A percentile compares a stretch with the other conserved stretches of the same genome.
phyloP scores from a whole-genome alignment of 2,329 filamentous ascomycete species.

The Biscogniauxia marginata region DNA sequence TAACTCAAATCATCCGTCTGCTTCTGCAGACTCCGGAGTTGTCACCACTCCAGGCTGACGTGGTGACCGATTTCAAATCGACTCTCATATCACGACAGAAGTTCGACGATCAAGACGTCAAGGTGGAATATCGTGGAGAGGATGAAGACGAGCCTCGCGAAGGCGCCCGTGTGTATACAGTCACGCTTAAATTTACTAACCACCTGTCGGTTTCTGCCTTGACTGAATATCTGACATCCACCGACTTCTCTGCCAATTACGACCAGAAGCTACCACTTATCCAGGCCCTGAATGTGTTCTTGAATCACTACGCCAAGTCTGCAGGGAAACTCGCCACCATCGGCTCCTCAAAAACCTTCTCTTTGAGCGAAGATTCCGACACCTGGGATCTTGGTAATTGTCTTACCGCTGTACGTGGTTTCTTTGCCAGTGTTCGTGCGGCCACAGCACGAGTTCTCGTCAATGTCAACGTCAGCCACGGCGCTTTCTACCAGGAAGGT shows the following conservation, averaged over 20 bases:
- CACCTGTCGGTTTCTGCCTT: constrained; percentile 24
- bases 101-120: constrained; percentile 12
- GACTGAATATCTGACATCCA: constrained; percentile 28
- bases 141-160: constrained; percentile 4
- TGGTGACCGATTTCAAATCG: constrained; percentile 36
- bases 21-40: constrained; percentile 3
- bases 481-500: constrained; percentile 31
- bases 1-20: constrained; percentile 6
- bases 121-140: constrained; percentile 21
- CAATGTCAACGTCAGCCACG: constrained; percentile 37
- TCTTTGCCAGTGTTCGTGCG: constrained; percentile 34
- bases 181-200: constrained; percentile 25
- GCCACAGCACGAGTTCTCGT: constrained; percentile 36
- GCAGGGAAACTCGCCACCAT: constrained; percentile 24
- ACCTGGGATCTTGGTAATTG: constrained; percentile 25
- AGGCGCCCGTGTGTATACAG: constrained; percentile 13
- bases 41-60: constrained; percentile 1
- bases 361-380: constrained; percentile 5
- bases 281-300: constrained; percentile 24
- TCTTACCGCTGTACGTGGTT: constrained; percentile 33
- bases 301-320: constrained; percentile 35
- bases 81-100: constrained; percentile 30
- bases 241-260: constrained; percentile 17
- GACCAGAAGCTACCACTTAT: constrained; percentile 25
- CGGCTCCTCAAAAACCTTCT: constrained; percentile 32